Base-by-base conservation (phyloP, 1,284 basidiomycete species). In the Cystobasidium slooffiae region DNA sequence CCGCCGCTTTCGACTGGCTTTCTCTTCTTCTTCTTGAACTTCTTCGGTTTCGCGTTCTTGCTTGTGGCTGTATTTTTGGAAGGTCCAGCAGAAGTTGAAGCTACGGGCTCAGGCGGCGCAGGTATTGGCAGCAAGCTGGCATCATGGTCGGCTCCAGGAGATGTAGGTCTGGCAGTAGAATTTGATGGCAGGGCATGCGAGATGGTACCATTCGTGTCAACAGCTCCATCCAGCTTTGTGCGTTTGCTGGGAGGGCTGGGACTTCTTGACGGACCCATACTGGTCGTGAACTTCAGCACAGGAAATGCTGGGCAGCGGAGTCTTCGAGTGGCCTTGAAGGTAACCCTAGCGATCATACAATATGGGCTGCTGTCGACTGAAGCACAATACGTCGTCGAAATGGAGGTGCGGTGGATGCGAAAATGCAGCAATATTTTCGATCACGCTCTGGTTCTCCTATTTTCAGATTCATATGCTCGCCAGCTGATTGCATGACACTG, bases 1-100 rank as follows among this genome's bases (percentile, higher is more conserved):
- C 78, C 79, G 39, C 79, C 80, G 14, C 77, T 76, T 51, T 78
- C 79, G 7, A 74, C 75, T 12, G 76, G 58, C 70, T 80, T 80
- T 46, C 58, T 67, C 68, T 78, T 76, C 65, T 41, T 51, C 43
- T 22, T 59, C 44, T 31, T 31, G 31, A 31, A 31, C 31, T 31
- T 31, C 31, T 31, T 31, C 31, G 31, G 31, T 31, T 31, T 31
- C 31, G 31, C 53, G 37, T 47, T 62, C 39, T 77, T 77, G 46
- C 70, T 59, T 64, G 66, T 58, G 63, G 43, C 63, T 39, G 44
- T 53, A 64, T 62, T 22, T 20, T 16, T 43, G n/a, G 55, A 1
- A 1, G 22, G 39, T 58, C 16, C 44, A 62, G 46, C 44, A 24
- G 37, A 46, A 12, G 44, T 39, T 20, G 49, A 61, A 41, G 51